Conservation (phyloP, 805 yeast genomes). For the Starmerella potacharoeniae region DNA sequence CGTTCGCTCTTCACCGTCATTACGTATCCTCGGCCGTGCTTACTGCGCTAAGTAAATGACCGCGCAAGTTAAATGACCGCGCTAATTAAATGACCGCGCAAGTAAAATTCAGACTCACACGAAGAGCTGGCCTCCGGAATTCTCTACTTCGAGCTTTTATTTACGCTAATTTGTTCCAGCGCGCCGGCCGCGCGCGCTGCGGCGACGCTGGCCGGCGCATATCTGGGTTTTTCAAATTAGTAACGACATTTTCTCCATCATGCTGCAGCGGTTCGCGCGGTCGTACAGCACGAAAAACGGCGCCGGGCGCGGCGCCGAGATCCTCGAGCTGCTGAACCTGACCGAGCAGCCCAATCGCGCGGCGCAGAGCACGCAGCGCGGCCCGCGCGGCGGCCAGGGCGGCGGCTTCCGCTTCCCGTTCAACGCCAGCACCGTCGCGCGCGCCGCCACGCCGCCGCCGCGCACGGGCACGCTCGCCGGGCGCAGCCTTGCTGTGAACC, state of each 20-base stretch:
- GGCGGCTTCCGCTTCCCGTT: neutral
- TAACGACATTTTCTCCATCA: neutral
- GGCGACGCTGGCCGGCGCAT: neutral
- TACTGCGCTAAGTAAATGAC: no score
- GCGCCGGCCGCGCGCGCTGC: neutral
- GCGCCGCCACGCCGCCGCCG: conserved; percentile 19
- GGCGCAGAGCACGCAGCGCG: conserved; percentile 1
- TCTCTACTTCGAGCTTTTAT: no score
- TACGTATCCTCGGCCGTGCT: no score
- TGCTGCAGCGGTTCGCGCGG: conserved; percentile 5
- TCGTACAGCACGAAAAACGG: conserved; percentile 1
- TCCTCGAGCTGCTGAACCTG: conserved; percentile 1
- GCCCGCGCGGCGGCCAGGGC: conserved; percentile 3
- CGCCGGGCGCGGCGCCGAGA: conserved; percentile 3
- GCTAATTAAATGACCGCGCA: no score
- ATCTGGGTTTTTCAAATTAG: neutral
- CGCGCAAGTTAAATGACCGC: no score
- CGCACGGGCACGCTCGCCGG: conserved; percentile 29
- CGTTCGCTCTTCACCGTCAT: no score
- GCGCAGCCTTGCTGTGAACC: conserved; percentile 24
- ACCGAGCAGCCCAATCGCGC: conserved; percentile 2
- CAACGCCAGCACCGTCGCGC: conserved; percentile 3
- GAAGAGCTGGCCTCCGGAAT: no score
- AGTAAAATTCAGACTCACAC: no score
- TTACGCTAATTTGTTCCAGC: no score